Percentiles rank a stretch among this genome's conserved stretches.
phyloP scores from a whole-genome alignment of 208 protist species.

The Leishmania amazonensis region DNA sequence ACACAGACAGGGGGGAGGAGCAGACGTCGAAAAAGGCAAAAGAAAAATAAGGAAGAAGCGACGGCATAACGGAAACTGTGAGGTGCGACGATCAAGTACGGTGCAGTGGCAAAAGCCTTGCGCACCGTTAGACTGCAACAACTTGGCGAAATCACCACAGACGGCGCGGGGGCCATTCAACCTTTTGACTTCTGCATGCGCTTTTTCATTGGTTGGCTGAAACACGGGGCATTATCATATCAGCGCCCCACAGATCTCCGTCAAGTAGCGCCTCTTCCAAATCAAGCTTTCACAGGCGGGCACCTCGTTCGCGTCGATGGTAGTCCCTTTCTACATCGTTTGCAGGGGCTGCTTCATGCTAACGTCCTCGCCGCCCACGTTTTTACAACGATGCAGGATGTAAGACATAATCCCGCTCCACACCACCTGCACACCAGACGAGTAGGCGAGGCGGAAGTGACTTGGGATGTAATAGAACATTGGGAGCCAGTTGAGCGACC shows the following conservation, averaged over 20 bases:
- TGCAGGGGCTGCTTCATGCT: slow-evolving; percentile 12
- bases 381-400: slow-evolving; percentile 58
- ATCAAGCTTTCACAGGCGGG: neutral
- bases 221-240: neutral
- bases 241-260: neutral
- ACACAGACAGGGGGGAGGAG: neutral
- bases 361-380: slow-evolving; percentile 24
- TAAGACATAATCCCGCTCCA: slow-evolving; percentile 85
- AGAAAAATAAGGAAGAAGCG: neutral
- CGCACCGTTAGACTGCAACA: neutral
- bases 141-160: neutral
- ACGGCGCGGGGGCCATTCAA: neutral
- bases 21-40: neutral
- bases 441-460: slow-evolving; percentile 79
- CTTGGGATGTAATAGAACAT: slow-evolving; percentile 86
- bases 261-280: no score
- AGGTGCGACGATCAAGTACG: neutral
- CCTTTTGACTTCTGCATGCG: neutral
- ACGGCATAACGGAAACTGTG: neutral
- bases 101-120: neutral
- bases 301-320: neutral
- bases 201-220: neutral
- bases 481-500: slow-evolving; percentile 77
- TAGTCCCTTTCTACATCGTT: neutral
- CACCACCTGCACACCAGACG: slow-evolving; percentile 55